Base-by-base conservation (phyloP, 441 rosid species). In the Syzygium malaccense region DNA sequence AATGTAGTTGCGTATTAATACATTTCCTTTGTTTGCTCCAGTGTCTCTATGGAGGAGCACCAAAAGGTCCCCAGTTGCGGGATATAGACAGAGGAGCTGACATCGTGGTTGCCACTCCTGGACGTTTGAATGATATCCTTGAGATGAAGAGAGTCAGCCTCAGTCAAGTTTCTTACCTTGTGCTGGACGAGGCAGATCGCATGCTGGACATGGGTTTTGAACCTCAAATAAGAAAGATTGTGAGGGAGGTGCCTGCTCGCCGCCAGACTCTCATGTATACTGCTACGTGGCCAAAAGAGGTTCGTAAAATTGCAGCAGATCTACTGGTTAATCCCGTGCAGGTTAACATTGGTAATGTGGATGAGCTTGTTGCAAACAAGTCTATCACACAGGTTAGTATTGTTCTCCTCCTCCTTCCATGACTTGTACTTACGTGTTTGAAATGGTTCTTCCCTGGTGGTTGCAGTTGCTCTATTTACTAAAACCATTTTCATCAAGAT, bases 201-300 rank as follows among this genome's bases (percentile, higher is more conserved):
- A 98, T 98, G 99, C 92, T 98, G 90, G 99, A 98, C 92, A 98
- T 98, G 99, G 99, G 99, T 75, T 98, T 98, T 89, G 99, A 98
- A 89, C 99, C 99, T 55, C 99, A 98, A 89, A 98, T 98, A 90
- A 90, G 99, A 88, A 98, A 96, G 95, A 96, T 98, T 90, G 99
- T 98, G 86, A 97, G 95, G 62, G 99, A 96, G 92, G 96, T 97
- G 30, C 99, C 99, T 68, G 88, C 96, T 53, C 94, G 96, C 86
- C 97, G 99, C 79, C 99, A 98, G 93, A 98, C 99, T 49, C 99
- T 98, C 89, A 98, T 98, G 99, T 98, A 93, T 91, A 98, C 99
- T 23, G 99, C 99, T 86, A 97, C 99, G 25, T 98, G 99, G 99
- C 99, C 99, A 15, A 97, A 88, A 93, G 99, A 97, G 89, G 99